phyloP scores from a whole-genome alignment of 805 yeast genomes.

The Lipomyces lipofer region DNA sequence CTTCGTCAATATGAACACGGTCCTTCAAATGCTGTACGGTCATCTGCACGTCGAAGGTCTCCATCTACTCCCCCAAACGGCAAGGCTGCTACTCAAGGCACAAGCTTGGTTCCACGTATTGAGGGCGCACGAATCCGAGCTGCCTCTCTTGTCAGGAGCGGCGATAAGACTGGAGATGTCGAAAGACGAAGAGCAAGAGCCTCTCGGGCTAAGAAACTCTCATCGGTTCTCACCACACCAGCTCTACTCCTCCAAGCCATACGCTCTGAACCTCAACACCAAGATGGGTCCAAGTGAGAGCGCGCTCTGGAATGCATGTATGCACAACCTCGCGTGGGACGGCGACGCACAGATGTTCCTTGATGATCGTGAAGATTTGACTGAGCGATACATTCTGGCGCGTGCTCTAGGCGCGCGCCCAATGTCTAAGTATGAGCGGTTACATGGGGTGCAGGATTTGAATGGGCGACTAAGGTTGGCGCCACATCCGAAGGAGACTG shows the following conservation, averaged over 20 bases:
- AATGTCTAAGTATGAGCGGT: too few species aligned
- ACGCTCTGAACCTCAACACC: neutral
- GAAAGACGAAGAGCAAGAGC: too few species aligned
- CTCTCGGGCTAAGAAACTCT: too few species aligned
- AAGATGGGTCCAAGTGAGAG: neutral
- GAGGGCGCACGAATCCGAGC: neutral
- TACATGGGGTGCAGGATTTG: too few species aligned
- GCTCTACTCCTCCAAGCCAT: conserved; percentile 11
- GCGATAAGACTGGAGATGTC: neutral
- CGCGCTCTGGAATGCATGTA: conserved; percentile 16
- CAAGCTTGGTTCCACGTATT: conserved; percentile 12
- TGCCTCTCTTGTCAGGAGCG: neutral
- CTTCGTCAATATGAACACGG: conserved; percentile 16
- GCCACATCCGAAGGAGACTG: too few species aligned
- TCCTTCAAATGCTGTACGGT: conserved; percentile 18
- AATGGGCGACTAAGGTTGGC: too few species aligned
- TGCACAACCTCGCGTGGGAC: conserved; percentile 11
- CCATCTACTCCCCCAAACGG: conserved; percentile 1
- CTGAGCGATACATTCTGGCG: conserved; percentile 2
- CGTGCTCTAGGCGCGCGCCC: conserved; percentile 8
- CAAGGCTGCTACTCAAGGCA: neutral
- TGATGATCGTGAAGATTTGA: neutral
- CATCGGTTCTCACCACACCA: too few species aligned
- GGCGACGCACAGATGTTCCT: neutral
- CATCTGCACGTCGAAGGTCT: neutral